Evolutionary conservation across 805 yeast genomes (phyloP), one percentile per base, ranked within the genome.

Genomic region (Groenewaldozyma salmanticensis): DNA sequence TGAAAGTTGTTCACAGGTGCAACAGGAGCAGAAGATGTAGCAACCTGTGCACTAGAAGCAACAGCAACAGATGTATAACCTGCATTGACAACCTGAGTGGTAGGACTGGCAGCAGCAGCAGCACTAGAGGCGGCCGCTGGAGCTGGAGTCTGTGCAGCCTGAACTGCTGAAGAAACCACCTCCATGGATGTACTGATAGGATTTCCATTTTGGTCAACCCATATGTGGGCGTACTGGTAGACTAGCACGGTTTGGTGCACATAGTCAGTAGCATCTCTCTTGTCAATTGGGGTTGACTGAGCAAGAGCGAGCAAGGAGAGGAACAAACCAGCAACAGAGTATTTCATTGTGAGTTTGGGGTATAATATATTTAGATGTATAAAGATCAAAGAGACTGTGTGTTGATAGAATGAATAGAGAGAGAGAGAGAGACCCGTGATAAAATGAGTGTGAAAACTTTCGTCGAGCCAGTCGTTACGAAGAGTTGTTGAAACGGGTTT

Each of bases 121-220:
- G 48, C 31, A 15, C 46, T 38, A 21, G 38, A 11, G 16, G 51
- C 27, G 9, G 46, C 27, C 16, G 43, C 41, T 21, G 48, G 37
- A n/a, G 47, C 33, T 19, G 40, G 18, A 17, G 48, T 19, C 16
- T 39, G 13, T 2, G 48, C 37, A 15, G 37, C 29, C 27, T 44
- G 31, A 21, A 37, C 5, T n/a, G 43, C 44, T 35, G 52, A 40
- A 29, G 53, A 40, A 35, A 47, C 50, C 17, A 49, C 38, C 38
- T 44, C 46, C 39, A 42, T 42, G 16, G 42, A 42, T 34, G 57
- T 52, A 36, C 40, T 27, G 39, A 38, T 38, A 20, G 54, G 52
- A n/a, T 33, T 33, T 9, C 57, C 57, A 39, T 43, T 34, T 33
- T 45, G 48, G 44, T 52, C 57, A n/a, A 52, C 57, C 35, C 39